These are phyloP conservation scores for Rhodosorus marinus DNA, from an alignment of 23 red algal species.

Conservation along the genomic window DNA sequence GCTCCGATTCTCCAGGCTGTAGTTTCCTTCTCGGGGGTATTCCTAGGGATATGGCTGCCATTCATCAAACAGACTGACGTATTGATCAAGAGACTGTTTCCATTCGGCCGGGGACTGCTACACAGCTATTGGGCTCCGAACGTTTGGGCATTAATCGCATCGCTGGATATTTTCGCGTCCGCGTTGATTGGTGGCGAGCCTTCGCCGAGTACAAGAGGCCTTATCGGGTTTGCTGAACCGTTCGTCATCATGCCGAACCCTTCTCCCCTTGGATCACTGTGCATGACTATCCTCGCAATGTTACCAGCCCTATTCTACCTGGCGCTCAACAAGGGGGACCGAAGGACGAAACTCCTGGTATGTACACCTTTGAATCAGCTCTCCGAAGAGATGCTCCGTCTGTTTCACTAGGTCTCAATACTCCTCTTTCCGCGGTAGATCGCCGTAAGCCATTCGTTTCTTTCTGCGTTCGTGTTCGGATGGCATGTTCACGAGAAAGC, in stretches of 20 bases:
- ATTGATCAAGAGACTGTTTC: conserved; percentile 41
- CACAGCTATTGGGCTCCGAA: conserved; percentile 96
- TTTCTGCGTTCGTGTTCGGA: conserved; percentile 25
- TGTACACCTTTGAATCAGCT: not conserved
- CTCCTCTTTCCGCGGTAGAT: too few relatives aligned
- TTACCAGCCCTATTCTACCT: not conserved
- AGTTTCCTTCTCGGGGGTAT: not conserved
- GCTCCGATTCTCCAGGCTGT: too few relatives aligned
- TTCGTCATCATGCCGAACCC: conserved; percentile 14
- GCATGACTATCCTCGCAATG: not conserved
- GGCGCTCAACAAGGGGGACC: not conserved
- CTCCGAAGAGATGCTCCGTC: not conserved
- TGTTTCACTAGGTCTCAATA: not conserved
- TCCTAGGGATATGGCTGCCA: not conserved
- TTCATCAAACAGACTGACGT: not conserved
- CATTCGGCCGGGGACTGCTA: conserved; percentile 65
- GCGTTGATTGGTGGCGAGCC: not conserved
- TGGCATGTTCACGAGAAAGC: conserved; percentile 47
- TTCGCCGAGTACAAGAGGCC: not conserved
- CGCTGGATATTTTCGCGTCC: conserved; percentile 1
- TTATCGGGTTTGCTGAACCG: conserved; percentile 1
- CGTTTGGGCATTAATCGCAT: conserved; percentile 42
- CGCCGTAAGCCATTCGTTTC: too few relatives aligned
- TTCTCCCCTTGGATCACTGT: not conserved
- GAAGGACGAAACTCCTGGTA: not conserved